Evolutionary conservation across 176 grass and related monocot species (phyloP).

Genomic region (Avena atlantica): DNA sequence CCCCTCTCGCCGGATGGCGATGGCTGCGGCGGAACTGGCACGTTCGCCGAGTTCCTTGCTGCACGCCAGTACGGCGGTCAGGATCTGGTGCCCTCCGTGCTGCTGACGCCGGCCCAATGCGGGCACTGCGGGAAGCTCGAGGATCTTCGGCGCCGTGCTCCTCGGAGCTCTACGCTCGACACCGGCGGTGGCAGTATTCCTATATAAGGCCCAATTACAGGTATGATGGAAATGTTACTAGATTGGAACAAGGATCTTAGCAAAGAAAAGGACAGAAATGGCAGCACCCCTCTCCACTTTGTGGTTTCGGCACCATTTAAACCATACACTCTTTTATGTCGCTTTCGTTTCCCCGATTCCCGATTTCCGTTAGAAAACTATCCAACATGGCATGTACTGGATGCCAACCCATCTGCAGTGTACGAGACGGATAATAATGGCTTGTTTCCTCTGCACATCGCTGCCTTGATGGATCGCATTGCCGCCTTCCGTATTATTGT

Average conservation of each 20-base stretch:
- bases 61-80: not conserved
- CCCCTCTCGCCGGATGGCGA: not conserved
- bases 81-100: not conserved
- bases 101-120: not conserved
- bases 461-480: not conserved
- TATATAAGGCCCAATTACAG: not conserved
- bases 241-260: not conserved
- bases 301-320: not conserved
- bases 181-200: no score
- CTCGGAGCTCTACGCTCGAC: not conserved
- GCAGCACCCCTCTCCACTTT: constrained; percentile 1
- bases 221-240: not conserved
- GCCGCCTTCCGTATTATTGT: not conserved
- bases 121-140: not conserved
- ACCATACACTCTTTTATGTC: not conserved
- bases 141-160: not conserved
- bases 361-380: not conserved
- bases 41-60: not conserved
- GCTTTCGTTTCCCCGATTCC: not conserved
- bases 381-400: not conserved
- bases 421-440: not conserved
- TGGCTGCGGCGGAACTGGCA: not conserved
- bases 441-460: not conserved
- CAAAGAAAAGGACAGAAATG: not conserved
- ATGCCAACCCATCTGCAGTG: not conserved